Base-by-base conservation (phyloP, 2,329 filamentous ascomycete genomes). In the Cladosporium phlei region DNA sequence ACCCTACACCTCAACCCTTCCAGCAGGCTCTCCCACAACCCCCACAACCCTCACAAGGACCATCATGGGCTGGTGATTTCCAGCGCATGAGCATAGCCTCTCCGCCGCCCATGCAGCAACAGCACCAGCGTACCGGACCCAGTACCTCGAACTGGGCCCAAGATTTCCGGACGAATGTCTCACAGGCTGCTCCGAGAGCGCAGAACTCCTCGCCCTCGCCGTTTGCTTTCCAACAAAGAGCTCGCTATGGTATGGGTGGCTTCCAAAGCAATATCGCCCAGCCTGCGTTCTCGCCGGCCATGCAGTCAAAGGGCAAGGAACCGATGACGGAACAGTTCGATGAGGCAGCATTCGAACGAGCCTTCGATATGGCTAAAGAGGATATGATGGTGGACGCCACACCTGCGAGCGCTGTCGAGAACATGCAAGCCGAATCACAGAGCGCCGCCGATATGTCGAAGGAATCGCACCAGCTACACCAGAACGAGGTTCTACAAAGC, bases 281-380 rank as follows among this genome's bases (percentile, higher is more conserved):
- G 20, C 52, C 56, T 8, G 52, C 33, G 21, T 53, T 46, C 34
- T 35, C 47, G 14, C 46, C 50, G 17, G 40, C 37, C 12, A 30
- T 45, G 16, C 55, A 58, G 32, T 52, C 53, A 16, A 63, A 62
- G 33, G 60, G 61, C 25, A 63, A 63, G 45, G 58, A 62, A 45
- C 49, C 57, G 6, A 65, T 65, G 22, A 57, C 64, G 1, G 68
- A 71, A 14, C 56, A 63, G 8, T 77, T 76, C 47, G 74, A 79
- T 46, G 74, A 78, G 29, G 75, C 70, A 16, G 77, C 76, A 12
- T 79, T 80, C 52, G 75, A 73, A 39, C 60, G 67, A 38, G 76
- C 77, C 2, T 80, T 80, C 54, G 73, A 75, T 32, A 65, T 69
- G 48, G 71, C 69, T 17, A 62, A 67, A 35, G 62, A 68, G 38